Percentiles rank a stretch among this genome's conserved stretches.
phyloP scores from a whole-genome alignment of 208 protist species.

The Phytomonas francai region DNA sequence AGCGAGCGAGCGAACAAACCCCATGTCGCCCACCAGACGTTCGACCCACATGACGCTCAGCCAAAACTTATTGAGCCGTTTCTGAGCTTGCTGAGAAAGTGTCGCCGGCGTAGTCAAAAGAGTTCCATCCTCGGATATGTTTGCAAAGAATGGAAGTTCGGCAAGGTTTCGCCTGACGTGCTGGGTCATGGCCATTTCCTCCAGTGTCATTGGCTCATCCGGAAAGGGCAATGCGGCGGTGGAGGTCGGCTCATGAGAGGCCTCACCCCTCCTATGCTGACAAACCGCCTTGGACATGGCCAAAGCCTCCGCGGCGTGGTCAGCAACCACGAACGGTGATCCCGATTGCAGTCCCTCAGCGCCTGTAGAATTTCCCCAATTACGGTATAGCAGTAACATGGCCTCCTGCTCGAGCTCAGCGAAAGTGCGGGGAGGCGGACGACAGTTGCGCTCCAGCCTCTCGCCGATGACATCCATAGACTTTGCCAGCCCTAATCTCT shows the following conservation, averaged over 20 bases:
- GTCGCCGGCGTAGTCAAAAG: not conserved
- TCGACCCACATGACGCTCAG: slow-evolving; percentile 52
- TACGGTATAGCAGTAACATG: slow-evolving; percentile 59
- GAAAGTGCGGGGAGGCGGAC: slow-evolving; percentile 39
- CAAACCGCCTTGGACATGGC: slow-evolving; percentile 14
- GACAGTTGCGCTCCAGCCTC: slow-evolving; percentile 15
- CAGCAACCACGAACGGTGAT: slow-evolving; percentile 51
- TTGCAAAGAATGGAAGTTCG: not conserved
- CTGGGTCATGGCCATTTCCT: slow-evolving; percentile 29
- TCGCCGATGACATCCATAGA: not conserved
- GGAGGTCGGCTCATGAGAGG: not conserved
- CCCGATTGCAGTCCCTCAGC: not conserved
- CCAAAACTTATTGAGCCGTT: slow-evolving; percentile 54
- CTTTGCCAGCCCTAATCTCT: not conserved
- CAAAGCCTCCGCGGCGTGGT: slow-evolving; percentile 63
- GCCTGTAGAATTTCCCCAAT: slow-evolving; percentile 19
- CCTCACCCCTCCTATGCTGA: not conserved
- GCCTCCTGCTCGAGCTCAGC: slow-evolving; percentile 43
- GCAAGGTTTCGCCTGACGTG: slow-evolving; percentile 1
- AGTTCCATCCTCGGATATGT: not conserved
- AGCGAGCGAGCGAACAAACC: slow-evolving; percentile 47
- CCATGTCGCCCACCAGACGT: slow-evolving; percentile 33
- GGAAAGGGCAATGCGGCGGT: not conserved
- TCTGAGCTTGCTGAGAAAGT: slow-evolving; percentile 37
- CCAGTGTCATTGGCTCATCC: slow-evolving; percentile 45